Percentiles rank a stretch among this genome's conserved stretches.
Evolutionary conservation across 2,329 filamentous ascomycete genomes (phyloP).

Genomic region (Rhynchosporium agropyri): DNA sequence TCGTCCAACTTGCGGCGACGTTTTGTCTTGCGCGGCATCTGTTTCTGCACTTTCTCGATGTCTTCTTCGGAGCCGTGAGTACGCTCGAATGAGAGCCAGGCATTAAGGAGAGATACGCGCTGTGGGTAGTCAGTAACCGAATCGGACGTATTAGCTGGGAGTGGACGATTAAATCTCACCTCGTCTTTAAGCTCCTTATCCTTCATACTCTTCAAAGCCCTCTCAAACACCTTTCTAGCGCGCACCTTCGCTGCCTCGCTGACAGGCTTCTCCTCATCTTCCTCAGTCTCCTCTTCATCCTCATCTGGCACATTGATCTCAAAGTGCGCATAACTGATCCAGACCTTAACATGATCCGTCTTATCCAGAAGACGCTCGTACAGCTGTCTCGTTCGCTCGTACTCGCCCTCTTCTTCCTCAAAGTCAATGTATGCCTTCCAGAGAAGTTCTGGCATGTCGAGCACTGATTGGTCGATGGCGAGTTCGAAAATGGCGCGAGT

Average conservation of each 20-base stretch:
- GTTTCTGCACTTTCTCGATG: conserved; percentile 79
- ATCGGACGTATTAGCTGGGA: background rate
- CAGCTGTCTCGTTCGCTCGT: conserved; percentile 75
- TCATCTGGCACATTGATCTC: conserved; percentile 90
- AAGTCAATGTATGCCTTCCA: conserved; percentile 99
- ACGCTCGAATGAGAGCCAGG: conserved; percentile 90
- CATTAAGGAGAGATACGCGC: conserved; percentile 86
- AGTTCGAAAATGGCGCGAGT: conserved; percentile 91
- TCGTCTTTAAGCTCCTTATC: conserved; percentile 91
- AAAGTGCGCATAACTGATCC: conserved; percentile 98
- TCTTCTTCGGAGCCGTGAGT: conserved; percentile 78
- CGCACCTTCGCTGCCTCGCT: conserved; percentile 82
- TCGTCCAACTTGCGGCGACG: conserved; percentile 90
- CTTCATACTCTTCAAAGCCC: conserved; percentile 84
- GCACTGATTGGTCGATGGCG: conserved; percentile 75
- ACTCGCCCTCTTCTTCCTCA: conserved; percentile 93
- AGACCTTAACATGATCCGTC: conserved; percentile 99
- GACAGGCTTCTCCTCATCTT: conserved; percentile 64
- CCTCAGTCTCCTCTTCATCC: conserved; percentile 59
- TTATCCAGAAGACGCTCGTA: conserved; percentile 92
- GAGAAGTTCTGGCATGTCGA: conserved; percentile 96
- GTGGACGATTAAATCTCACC: conserved; percentile 44
- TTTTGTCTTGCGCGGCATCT: conserved; percentile 94
- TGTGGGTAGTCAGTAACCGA: conserved; percentile 37
- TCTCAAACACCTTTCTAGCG: conserved; percentile 80